A percentile compares a stretch with the other conserved stretches of the same genome.
Conservation (phyloP, 768 basidiomycete species). For the Kwoniella shandongensis region DNA sequence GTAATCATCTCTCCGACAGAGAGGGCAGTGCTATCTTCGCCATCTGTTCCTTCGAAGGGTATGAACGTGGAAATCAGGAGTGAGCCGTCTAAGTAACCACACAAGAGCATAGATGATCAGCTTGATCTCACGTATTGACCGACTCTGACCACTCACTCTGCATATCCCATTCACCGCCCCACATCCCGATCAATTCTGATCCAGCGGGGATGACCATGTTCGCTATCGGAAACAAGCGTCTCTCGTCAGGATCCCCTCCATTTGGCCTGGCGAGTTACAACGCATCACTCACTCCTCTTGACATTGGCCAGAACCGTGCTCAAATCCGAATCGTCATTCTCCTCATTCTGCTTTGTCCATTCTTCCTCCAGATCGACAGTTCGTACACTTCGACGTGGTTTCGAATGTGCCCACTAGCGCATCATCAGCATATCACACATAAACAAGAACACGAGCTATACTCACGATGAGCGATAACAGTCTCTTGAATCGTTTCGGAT, state of each 20-base stretch:
- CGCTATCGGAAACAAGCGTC: constrained; percentile 20
- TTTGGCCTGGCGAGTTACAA: background rate
- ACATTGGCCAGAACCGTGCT: constrained; percentile 46
- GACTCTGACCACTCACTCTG: constrained; percentile 31
- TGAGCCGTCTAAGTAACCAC: constrained; percentile 46
- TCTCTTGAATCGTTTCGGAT: constrained; percentile 42
- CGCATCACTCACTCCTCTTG: constrained; percentile 37
- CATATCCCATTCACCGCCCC: constrained; percentile 52
- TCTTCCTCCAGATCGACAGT: constrained; percentile 48
- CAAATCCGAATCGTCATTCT: constrained; percentile 36
- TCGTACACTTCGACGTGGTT: constrained; percentile 31
- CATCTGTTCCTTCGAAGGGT: constrained; percentile 49
- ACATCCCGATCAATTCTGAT: constrained; percentile 46
- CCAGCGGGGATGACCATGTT: constrained; percentile 47
- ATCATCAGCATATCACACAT: background rate
- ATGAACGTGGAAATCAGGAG: constrained; percentile 48
- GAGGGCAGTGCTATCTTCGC: constrained; percentile 48
- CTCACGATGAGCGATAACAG: constrained; percentile 44
- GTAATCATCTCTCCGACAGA: constrained; percentile 49
- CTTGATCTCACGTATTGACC: background rate
- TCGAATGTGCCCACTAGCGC: constrained; percentile 42
- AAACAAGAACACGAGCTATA: background rate
- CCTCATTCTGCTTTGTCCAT: constrained; percentile 28
- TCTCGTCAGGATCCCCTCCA: background rate
- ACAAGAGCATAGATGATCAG: background rate